phyloP scores from a whole-genome alignment of 345 rosid species.

The Conringia planisiliqua region DNA sequence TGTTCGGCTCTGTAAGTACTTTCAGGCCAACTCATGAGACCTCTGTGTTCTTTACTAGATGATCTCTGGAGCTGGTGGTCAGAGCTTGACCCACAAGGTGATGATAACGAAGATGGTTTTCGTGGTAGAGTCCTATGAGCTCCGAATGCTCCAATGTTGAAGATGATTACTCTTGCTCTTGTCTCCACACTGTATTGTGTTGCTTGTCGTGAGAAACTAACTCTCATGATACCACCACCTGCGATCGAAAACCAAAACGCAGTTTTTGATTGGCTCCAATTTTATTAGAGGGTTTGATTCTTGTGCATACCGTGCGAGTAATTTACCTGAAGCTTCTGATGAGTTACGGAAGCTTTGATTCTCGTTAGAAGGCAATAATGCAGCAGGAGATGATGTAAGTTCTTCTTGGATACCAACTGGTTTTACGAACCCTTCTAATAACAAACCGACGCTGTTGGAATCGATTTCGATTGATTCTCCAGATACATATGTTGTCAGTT shows the following conservation, averaged over 20 bases:
- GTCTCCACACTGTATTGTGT: conserved; percentile 62
- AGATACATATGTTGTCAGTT: conserved; percentile 46
- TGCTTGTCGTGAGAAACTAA: conserved; percentile 56
- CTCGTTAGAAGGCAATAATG: conserved; percentile 44
- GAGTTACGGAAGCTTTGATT: conserved; percentile 51
- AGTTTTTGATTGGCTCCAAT: neutral
- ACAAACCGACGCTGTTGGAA: conserved; percentile 57
- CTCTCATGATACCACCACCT: conserved; percentile 32
- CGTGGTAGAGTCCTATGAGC: conserved; percentile 40
- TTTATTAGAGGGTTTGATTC: neutral
- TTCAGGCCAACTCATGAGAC: conserved; percentile 82
- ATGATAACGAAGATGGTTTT: conserved; percentile 44
- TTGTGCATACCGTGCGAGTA: neutral
- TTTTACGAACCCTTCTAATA: conserved; percentile 77
- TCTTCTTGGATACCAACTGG: conserved; percentile 54
- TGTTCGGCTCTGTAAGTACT: conserved; percentile 34
- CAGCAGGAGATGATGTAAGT: conserved; percentile 62
- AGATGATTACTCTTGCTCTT: conserved; percentile 68
- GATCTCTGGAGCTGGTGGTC: conserved; percentile 58
- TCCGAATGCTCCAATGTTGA: conserved; percentile 59
- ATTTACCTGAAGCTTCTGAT: conserved; percentile 56
- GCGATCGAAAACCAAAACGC: neutral
- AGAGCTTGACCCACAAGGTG: conserved; percentile 35
- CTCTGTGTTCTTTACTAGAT: conserved; percentile 43
- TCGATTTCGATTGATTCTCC: conserved; percentile 76